phyloP scores from a whole-genome alignment of 2,329 filamentous ascomycete genomes.

The Colletotrichum liriopes region DNA sequence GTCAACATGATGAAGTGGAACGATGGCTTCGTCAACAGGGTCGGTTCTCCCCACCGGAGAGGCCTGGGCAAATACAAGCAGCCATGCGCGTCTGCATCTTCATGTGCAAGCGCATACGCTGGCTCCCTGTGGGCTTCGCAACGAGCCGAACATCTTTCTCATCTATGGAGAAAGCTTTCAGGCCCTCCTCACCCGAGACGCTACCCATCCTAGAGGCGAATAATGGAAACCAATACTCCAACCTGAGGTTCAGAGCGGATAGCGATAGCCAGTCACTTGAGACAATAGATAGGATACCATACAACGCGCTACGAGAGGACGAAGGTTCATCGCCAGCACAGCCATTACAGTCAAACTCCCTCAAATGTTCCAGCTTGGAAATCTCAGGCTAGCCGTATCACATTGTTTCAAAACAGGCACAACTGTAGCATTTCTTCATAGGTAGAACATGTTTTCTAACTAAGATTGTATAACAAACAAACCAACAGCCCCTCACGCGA shows the following conservation, averaged over 20 bases:
- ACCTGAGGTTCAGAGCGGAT: neutral
- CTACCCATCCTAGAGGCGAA: neutral
- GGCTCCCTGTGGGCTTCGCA: neutral
- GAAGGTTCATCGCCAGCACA: neutral
- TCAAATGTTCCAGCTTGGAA: neutral
- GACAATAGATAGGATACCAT: neutral
- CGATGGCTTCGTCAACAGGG: constrained; percentile 1
- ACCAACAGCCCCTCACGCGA: neutral
- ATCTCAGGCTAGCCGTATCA: neutral
- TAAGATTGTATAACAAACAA: neutral
- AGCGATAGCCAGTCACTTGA: neutral
- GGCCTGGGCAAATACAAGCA: neutral
- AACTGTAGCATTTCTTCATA: neutral
- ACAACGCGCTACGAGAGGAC: neutral
- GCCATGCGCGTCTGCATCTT: neutral
- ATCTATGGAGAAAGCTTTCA: neutral
- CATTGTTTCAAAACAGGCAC: neutral
- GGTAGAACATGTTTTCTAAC: neutral
- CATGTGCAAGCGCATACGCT: neutral
- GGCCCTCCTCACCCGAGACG: neutral
- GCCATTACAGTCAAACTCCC: neutral
- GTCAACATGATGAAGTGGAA: neutral
- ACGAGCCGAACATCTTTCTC: constrained; percentile 1
- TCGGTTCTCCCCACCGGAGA: neutral
- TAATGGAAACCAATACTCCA: neutral